A percentile compares a stretch with the other conserved stretches of the same genome.
These are phyloP conservation scores for Postia placenta DNA, from an alignment of 768 basidiomycete genomes.

Conservation along the genomic window DNA sequence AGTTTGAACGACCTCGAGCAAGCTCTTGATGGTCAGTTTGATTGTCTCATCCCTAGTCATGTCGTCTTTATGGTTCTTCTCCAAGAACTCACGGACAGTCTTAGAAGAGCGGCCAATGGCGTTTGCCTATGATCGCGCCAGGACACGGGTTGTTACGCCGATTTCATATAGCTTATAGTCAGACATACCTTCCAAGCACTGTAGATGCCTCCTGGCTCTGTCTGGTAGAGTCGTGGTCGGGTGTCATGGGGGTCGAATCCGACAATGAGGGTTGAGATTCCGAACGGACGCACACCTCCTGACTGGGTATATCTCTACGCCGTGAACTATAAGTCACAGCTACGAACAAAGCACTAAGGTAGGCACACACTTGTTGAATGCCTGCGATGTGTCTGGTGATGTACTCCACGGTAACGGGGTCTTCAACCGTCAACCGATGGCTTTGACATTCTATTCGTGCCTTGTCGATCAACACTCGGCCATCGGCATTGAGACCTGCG, in stretches of 20 bases:
- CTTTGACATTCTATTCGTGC: conserved; percentile 97
- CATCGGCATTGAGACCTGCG: conserved; percentile 92
- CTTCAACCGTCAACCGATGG: conserved; percentile 94
- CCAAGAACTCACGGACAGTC: conserved; percentile 96
- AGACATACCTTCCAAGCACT: conserved; percentile 90
- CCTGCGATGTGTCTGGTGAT: conserved; percentile 97
- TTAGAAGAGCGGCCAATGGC: conserved; percentile 97
- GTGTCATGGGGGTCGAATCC: conserved; percentile 95
- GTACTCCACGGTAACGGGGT: conserved; percentile 97
- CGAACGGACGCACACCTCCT: conserved; percentile 96
- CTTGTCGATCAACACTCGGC: conserved; percentile 95
- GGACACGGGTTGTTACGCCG: neutral
- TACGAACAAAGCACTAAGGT: neutral
- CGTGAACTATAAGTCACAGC: neutral
- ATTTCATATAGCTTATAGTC: neutral
- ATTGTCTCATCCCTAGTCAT: conserved; percentile 85
- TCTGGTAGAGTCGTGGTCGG: conserved; percentile 87
- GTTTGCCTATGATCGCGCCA: conserved; percentile 62
- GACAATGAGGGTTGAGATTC: conserved; percentile 93
- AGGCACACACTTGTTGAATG: conserved; percentile 81
- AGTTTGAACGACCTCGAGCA: conserved; percentile 97
- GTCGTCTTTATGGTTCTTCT: conserved; percentile 96
- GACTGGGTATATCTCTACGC: conserved; percentile 97
- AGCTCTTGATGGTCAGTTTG: conserved; percentile 90
- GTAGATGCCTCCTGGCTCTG: conserved; percentile 97